Percentiles rank a stretch among this genome's conserved stretches.
Conservation (phyloP, 2,329 filamentous ascomycete genomes). For the Alternaria ventricosa region DNA sequence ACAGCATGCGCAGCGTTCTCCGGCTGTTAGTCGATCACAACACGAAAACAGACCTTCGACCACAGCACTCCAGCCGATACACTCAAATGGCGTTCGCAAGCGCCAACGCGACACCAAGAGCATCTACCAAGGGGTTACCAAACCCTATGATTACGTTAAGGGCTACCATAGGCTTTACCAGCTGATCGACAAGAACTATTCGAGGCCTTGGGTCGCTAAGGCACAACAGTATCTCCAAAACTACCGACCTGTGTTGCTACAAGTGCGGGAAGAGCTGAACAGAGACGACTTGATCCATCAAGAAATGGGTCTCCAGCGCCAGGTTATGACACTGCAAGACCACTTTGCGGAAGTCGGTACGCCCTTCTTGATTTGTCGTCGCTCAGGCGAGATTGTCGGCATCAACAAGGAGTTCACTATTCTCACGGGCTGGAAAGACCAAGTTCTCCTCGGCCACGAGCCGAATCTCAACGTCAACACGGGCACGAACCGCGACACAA, state of each 20-base stretch:
- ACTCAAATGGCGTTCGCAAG: conserved; percentile 52
- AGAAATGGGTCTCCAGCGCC: conserved; percentile 96
- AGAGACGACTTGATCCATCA: conserved; percentile 92
- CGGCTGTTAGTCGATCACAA: conserved; percentile 33
- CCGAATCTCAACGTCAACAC: conserved; percentile 87
- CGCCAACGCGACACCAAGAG: conserved; percentile 75
- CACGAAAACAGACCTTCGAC: conserved; percentile 34
- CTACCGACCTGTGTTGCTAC: conserved; percentile 91
- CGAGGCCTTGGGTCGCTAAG: conserved; percentile 75
- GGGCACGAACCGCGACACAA: conserved; percentile 56
- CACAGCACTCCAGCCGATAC: conserved; percentile 40
- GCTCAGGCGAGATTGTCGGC: conserved; percentile 92
- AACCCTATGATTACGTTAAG: conserved; percentile 88
- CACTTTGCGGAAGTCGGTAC: conserved; percentile 87
- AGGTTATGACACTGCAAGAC: conserved; percentile 90
- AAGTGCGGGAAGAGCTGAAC: conserved; percentile 87
- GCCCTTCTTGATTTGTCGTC: conserved; percentile 87
- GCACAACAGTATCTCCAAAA: conserved; percentile 88
- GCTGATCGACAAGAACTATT: conserved; percentile 79
- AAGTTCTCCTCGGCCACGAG: conserved; percentile 85
- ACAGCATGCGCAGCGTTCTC: conserved; percentile 38
- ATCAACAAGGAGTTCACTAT: conserved; percentile 98
- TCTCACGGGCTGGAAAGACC: conserved; percentile 91
- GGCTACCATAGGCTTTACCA: conserved; percentile 89
- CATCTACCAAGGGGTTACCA: conserved; percentile 87